Evolutionary conservation across 164 flowering plant species (phyloP), one percentile per base, ranked within the genome.

Genomic region (Umbilicus rupestris): DNA sequence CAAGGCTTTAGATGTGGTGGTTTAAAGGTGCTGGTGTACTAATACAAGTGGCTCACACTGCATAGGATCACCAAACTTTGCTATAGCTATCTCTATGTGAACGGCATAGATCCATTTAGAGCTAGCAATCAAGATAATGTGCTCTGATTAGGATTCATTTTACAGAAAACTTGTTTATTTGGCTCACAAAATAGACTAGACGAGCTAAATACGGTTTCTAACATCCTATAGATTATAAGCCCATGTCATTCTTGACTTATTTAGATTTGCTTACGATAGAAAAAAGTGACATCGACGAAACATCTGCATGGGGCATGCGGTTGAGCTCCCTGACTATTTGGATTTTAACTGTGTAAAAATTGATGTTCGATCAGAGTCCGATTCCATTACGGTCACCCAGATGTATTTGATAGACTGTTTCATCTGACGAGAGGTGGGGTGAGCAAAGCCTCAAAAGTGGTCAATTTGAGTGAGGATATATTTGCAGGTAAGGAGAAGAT

Each of bases 321-420:
- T n/a, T n/a, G n/a, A 52, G 24, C 29, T 24, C 2, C 28, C 24
- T 4, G 24, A 26, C 50, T 4, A 8, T 14, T 31, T 62, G 33
- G 37, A 30, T 64, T 7, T 73, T 58, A 55, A 67, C 50, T 45
- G 24, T 47, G 26, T 50, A n/a, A 39, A 15, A n/a, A n/a, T 65
- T 64, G 66, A 17, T 67, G 30, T 26, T 66, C 31, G 39, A 76
- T 70, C 78, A 84, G 88, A 72, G 88, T 84, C 44, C 83, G 88
- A 45, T 84, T 84, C 73, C 88, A 84, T 59, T 84, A 84, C 68
- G 88, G 88, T 33, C 88, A 84, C 74, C 88, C 88, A 50, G 88
- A 84, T 77, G 84, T 84, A 20, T 84, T 84, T 74, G 88, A 84
- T 71, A 74, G 88, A 71, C 72, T 84, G 31, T 84, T 84, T 69